phyloP scores from a whole-genome alignment of 495 filamentous ascomycete species.

The Annulohypoxylon moriforme region DNA sequence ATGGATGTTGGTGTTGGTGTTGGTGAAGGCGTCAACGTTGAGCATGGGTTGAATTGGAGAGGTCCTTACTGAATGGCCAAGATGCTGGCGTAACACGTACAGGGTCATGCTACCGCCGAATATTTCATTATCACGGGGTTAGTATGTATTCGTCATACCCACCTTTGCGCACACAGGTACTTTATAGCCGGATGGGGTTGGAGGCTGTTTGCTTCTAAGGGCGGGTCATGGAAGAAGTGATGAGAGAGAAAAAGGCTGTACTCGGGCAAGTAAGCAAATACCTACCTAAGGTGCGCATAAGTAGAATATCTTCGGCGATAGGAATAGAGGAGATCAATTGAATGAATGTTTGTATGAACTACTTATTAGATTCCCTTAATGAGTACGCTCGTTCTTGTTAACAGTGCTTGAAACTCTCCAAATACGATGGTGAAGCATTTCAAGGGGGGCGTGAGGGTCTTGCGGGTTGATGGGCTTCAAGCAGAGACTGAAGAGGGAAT shows the following conservation, averaged over 20 bases:
- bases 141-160: slow-evolving; percentile 37
- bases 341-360: too few relatives aligned
- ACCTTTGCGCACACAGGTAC: slow-evolving; percentile 11
- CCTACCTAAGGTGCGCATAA: too few relatives aligned
- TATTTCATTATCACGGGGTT: slow-evolving; percentile 34
- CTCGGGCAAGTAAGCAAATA: too few relatives aligned
- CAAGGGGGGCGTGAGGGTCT: not conserved
- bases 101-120: slow-evolving; percentile 38
- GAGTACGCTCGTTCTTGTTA: too few relatives aligned
- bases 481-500: too few relatives aligned
- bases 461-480: not conserved
- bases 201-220: slow-evolving; percentile 10
- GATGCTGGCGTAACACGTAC: slow-evolving; percentile 33
- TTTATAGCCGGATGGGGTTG: slow-evolving; percentile 1
- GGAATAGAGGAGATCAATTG: too few relatives aligned
- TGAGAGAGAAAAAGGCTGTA: too few relatives aligned
- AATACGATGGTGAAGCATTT: not conserved
- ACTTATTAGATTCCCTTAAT: too few relatives aligned
- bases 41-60: slow-evolving; percentile 2
- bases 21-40: not conserved
- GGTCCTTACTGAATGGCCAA: not conserved
- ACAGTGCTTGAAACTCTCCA: too few relatives aligned
- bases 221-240: too few relatives aligned
- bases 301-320: too few relatives aligned
- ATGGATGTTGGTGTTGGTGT: not conserved